These are phyloP conservation scores for Edhazardia aedis DNA, from an alignment of 371 early-diverging fungal genomes.

Conservation along the genomic window DNA sequence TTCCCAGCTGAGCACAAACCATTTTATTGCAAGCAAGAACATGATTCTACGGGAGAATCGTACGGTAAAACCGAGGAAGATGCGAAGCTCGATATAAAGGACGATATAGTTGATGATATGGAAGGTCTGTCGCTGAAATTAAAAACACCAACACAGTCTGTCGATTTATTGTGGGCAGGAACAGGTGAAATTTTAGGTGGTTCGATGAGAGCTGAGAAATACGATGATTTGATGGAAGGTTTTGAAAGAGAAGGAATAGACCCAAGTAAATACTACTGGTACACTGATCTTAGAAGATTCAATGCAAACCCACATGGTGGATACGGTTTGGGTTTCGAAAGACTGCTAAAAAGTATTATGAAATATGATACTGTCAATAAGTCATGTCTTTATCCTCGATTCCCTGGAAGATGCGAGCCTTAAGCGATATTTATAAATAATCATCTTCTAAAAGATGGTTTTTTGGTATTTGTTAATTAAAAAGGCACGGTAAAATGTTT, in stretches of 20 bases:
- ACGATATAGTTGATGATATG: too few relatives aligned
- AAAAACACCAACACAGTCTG: conserved; percentile 69
- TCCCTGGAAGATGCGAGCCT: conserved; percentile 54
- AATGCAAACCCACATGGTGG: conserved; percentile 93
- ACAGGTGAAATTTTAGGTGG: conserved; percentile 99
- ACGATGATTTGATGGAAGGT: conserved; percentile 66
- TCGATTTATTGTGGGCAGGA: conserved; percentile 89
- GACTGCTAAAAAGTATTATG: conserved; percentile 84
- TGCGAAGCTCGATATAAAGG: too few relatives aligned
- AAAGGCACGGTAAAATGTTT: too few relatives aligned
- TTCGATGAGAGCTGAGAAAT: conserved; percentile 82
- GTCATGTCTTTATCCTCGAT: conserved; percentile 78
- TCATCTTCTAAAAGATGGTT: too few relatives aligned
- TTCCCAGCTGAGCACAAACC: conserved; percentile 93
- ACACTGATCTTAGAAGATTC: conserved; percentile 89
- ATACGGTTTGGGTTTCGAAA: conserved; percentile 92
- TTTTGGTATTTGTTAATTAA: too few relatives aligned
- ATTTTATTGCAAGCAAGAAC: conserved; percentile 92
- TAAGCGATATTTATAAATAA: too few relatives aligned
- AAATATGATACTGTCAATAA: conserved; percentile 65
- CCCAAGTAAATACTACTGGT: conserved; percentile 89
- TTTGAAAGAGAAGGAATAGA: conserved; percentile 83
- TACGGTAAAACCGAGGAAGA: too few relatives aligned
- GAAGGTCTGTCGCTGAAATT: too few relatives aligned
- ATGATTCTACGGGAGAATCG: too few relatives aligned